Percentiles rank a stretch among this genome's conserved stretches.
Conservation (phyloP, 306 rosid species). For the Gillenia trifoliata region DNA sequence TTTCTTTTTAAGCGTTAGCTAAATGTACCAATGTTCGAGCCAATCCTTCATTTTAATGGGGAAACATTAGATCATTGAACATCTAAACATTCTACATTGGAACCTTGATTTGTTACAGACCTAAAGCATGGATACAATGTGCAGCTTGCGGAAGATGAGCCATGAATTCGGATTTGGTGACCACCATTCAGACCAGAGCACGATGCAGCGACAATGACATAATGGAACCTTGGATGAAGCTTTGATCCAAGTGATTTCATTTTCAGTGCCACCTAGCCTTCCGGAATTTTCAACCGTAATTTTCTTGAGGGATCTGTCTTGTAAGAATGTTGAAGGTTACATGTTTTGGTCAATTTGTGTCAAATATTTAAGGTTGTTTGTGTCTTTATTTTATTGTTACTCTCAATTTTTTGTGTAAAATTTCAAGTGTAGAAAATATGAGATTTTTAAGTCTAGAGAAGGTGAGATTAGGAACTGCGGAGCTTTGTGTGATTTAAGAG, state of each 20-base stretch:
- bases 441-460: conserved; percentile 33
- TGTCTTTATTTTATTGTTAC: conserved; percentile 22
- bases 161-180: conserved; percentile 26
- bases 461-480: conserved; percentile 30
- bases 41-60: background rate
- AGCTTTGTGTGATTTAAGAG: conserved; percentile 11
- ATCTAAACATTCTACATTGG: conserved; percentile 19
- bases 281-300: background rate
- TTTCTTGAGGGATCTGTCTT: background rate
- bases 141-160: conserved; percentile 66
- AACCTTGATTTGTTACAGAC: conserved; percentile 51
- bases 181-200: background rate
- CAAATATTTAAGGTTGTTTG: conserved; percentile 28
- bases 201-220: background rate
- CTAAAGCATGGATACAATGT: conserved; percentile 66
- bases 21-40: background rate
- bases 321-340: background rate
- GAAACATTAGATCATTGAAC: background rate
- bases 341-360: conserved; percentile 17
- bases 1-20: background rate
- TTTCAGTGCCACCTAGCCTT: background rate
- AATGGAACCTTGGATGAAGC: conserved; percentile 7
- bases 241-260: conserved; percentile 4
- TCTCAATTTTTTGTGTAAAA: conserved; percentile 29
- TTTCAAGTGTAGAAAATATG: conserved; percentile 53